Evolutionary conservation across 2,329 filamentous ascomycete genomes (phyloP).

Genomic region (Ampelomyces quisqualis): DNA sequence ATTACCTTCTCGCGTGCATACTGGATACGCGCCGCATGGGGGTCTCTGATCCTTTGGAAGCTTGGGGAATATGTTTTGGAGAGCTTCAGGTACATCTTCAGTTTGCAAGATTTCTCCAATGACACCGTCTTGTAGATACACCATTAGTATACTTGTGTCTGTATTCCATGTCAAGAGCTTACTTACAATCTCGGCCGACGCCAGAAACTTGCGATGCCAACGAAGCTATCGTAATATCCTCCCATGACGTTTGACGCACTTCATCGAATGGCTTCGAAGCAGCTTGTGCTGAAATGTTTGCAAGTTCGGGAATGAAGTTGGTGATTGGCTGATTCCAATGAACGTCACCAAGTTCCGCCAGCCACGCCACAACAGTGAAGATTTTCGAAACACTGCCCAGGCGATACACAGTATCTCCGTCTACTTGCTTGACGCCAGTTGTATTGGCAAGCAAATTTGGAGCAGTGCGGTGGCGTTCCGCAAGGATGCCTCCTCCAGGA

Average conservation of each 20-base stretch:
- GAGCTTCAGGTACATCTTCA: slow-evolving; percentile 12
- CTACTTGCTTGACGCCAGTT: slow-evolving; percentile 21
- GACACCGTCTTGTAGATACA: slow-evolving; percentile 15
- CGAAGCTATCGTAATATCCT: slow-evolving; percentile 36
- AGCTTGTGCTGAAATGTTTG: slow-evolving; percentile 4
- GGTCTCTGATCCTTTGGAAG: slow-evolving; percentile 15
- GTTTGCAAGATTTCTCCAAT: slow-evolving; percentile 25
- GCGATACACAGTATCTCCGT: slow-evolving; percentile 48
- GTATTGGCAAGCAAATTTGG: slow-evolving; percentile 17
- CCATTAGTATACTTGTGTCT: neutral
- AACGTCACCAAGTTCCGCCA: slow-evolving; percentile 37
- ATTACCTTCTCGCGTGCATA: slow-evolving; percentile 21
- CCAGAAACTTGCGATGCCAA: slow-evolving; percentile 41
- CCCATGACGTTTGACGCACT: slow-evolving; percentile 33
- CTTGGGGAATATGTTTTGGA: slow-evolving; percentile 17
- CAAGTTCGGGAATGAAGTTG: slow-evolving; percentile 29
- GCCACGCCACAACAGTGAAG: slow-evolving; percentile 43
- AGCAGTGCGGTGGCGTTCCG: slow-evolving; percentile 22
- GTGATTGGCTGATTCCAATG: slow-evolving; percentile 42
- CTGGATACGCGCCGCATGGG: slow-evolving; percentile 25
- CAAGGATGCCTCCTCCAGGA: slow-evolving; percentile 16
- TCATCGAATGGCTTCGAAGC: slow-evolving; percentile 18
- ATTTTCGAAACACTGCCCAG: slow-evolving; percentile 48
- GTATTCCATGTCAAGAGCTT: neutral
- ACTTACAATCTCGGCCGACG: slow-evolving; percentile 31